phyloP scores from a whole-genome alignment of 352 stramenopile species.

The Globisporangium cylindrosporum region DNA sequence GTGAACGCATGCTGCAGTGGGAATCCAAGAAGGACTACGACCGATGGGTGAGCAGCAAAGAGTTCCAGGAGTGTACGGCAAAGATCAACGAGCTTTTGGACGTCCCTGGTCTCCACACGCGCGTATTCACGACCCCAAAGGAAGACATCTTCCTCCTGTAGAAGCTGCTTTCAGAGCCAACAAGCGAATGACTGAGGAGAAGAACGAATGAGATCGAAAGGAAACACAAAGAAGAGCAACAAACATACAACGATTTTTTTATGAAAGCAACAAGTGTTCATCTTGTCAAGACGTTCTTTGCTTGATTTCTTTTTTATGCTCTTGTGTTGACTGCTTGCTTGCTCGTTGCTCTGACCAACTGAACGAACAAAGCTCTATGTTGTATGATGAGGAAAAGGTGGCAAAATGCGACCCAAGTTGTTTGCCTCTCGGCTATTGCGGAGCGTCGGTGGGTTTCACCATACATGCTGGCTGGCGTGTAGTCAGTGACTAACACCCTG shows the following conservation, averaged over 20 bases:
- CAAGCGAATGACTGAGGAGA: background rate
- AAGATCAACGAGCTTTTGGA: conserved; percentile 87
- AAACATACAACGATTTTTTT: background rate
- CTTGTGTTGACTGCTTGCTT: conserved; percentile 4
- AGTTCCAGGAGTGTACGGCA: conserved; percentile 74
- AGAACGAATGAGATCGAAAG: background rate
- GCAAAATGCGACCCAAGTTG: background rate
- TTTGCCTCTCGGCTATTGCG: background rate
- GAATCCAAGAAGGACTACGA: conserved; percentile 80
- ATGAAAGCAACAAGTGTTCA: background rate
- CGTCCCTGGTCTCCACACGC: conserved; percentile 75
- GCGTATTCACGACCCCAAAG: conserved; percentile 74
- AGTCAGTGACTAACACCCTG: no score
- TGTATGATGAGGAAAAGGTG: background rate
- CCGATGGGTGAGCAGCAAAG: conserved; percentile 65
- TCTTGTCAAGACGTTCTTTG: background rate
- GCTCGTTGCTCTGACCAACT: background rate
- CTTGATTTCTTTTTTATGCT: background rate
- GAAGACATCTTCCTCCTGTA: conserved; percentile 86
- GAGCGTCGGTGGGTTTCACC: no score
- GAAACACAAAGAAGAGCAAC: background rate
- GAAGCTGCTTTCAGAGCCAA: background rate
- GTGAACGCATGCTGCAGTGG: conserved; percentile 38
- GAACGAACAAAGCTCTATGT: conserved; percentile 16
- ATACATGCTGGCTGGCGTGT: no score